Evolutionary conservation across 1,284 basidiomycete genomes (phyloP).

Genomic region (Malassezia japonica): DNA sequence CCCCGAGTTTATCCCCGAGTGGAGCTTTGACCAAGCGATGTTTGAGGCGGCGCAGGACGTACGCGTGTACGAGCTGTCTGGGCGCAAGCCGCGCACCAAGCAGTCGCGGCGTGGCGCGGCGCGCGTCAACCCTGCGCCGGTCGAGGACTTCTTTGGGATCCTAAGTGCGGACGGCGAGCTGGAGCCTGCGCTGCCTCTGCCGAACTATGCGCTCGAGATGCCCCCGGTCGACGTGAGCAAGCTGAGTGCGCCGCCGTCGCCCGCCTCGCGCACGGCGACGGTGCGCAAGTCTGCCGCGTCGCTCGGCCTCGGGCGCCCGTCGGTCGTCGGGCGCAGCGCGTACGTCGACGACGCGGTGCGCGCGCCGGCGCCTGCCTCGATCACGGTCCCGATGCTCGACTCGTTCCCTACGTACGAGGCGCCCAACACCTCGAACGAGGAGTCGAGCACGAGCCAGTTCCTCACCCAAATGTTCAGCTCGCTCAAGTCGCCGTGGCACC

Average conservation of each 20-base stretch:
- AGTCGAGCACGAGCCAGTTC: background rate
- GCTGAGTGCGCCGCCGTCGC: background rate
- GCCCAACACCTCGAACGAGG: background rate
- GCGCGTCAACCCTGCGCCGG: background rate
- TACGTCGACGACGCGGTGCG: background rate
- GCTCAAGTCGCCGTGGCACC: background rate
- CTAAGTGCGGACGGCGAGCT: background rate
- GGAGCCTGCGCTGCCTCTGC: slow-evolving; percentile 8
- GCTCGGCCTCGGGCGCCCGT: too few species aligned
- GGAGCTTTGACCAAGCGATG: slow-evolving; percentile 18
- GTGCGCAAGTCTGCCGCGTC: too few species aligned
- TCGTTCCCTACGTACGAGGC: background rate
- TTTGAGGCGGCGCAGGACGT: slow-evolving; percentile 16
- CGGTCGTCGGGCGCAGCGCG: background rate
- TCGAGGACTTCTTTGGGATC: slow-evolving; percentile 19
- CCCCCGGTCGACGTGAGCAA: slow-evolving; percentile 8
- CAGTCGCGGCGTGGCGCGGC: slow-evolving; percentile 12
- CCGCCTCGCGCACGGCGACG: too few species aligned
- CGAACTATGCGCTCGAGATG: slow-evolving; percentile 15
- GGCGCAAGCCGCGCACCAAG: background rate
- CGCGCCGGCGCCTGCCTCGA: background rate
- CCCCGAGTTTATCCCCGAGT: slow-evolving; percentile 18
- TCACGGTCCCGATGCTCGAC: background rate
- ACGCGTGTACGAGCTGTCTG: slow-evolving; percentile 3
- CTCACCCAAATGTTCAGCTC: background rate